Base-by-base conservation (phyloP, 225 moss, liverwort and hornwort genomes). In the Thuidium tamariscinum region DNA sequence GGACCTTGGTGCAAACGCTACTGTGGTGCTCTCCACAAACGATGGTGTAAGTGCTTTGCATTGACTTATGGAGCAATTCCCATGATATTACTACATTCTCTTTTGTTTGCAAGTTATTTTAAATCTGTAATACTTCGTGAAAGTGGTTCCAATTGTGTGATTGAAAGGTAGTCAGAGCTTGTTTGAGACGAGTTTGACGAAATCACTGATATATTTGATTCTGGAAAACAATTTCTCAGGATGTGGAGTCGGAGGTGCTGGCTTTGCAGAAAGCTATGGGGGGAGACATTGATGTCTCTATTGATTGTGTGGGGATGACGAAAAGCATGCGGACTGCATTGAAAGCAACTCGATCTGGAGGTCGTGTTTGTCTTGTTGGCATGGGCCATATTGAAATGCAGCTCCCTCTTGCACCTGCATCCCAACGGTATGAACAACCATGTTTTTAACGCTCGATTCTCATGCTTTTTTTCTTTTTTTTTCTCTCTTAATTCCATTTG, bases 371-470 rank as follows among this genome's bases (percentile, higher is more conserved):
- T 89, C 90, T 97, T 39, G 89, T 97, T 72, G 97, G 96, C 89
- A 96, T 96, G 97, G 94, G 93, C n/a, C 95, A 97, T 74, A 86
- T 83, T 63, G 93, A 94, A 86, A 97, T 97, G 97, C 90, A 75
- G 74, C 81, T 96, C 44, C 96, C 97, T 55, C 86, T 97, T 26
- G 90, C 96, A 29, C 84, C 93, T 76, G 94, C 96, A 46, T 91
- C 96, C 16, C 91, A 93, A 57, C 83, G 91, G 93, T 77, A 85
- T 52, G 48, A 29, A 77, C 30, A 54, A 46, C 61, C 17, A 25
- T 27, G 76, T 23, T 32, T 69, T 70, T 55, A 30, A 56, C 55
- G 17, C n/a, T 23, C 64, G 54, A 25, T 70, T 87, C 32, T 63
- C 64, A 34, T 59, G 57, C 27, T 41, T 27, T 2, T 25, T 30